Conservation (phyloP, 2,329 filamentous ascomycete genomes). For the Aspergillus sp. region DNA sequence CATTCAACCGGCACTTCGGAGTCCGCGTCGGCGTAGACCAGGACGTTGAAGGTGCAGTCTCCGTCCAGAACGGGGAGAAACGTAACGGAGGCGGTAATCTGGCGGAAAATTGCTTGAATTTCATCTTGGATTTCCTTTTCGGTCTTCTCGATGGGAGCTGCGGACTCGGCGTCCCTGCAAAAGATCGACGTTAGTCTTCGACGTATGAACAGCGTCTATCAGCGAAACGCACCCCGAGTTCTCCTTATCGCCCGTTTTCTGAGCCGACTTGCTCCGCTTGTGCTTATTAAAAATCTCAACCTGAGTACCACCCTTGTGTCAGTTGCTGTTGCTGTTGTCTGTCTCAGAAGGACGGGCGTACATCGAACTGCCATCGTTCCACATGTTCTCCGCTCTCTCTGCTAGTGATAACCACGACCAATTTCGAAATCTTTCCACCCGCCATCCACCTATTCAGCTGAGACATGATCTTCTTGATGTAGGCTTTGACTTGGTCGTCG, state of each 20-base stretch:
- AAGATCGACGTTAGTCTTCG: conserved; percentile 1
- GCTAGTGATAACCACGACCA: conserved; percentile 92
- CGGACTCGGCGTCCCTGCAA: conserved; percentile 23
- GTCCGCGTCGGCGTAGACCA: conserved; percentile 95
- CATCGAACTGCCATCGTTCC: conserved; percentile 97
- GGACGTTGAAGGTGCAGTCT: conserved; percentile 96
- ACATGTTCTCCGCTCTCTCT: conserved; percentile 96
- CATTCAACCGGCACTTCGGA: conserved; percentile 95
- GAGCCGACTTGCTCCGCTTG: conserved; percentile 44
- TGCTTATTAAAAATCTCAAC: conserved; percentile 52
- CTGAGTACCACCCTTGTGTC: conserved; percentile 23
- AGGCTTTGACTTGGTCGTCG: conserved; percentile 97
- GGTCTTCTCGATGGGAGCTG: conserved; percentile 60
- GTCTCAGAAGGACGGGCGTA: conserved; percentile 36
- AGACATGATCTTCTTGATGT: conserved; percentile 99
- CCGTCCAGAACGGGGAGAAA: conserved; percentile 90
- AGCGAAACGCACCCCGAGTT: conserved; percentile 51
- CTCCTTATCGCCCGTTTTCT: conserved; percentile 58
- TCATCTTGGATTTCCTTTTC: conserved; percentile 91
- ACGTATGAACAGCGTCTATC: neutral
- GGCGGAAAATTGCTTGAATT: conserved; percentile 93
- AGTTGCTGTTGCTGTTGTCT: conserved; percentile 2
- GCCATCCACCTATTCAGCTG: conserved; percentile 98
- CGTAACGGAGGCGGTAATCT: conserved; percentile 95
- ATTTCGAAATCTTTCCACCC: conserved; percentile 90